A percentile compares a stretch with the other conserved stretches of the same genome.
Conservation (phyloP, 441 rosid genomes). For the Eruca vesicaria region DNA sequence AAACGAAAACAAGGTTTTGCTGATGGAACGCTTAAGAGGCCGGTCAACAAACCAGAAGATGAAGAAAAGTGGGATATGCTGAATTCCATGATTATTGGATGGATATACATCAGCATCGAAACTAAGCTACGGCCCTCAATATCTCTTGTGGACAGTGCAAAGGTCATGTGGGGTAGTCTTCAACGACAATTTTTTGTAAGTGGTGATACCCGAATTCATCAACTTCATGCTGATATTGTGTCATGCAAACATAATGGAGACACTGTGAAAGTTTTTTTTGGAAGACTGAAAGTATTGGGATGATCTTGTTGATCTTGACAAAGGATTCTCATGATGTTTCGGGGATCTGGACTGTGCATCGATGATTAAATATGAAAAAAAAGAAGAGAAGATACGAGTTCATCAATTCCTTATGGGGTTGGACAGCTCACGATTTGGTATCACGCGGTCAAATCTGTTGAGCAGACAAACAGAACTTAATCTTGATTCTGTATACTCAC, state of each 20-base stretch:
- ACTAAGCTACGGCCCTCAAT: not conserved
- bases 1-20: no score
- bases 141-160: not conserved
- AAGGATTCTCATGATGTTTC: not conserved
- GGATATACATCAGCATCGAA: not conserved
- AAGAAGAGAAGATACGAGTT: not conserved
- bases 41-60: no score
- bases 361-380: not conserved
- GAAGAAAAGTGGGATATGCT: no score
- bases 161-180: not conserved
- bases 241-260: not conserved
- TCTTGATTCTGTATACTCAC: not conserved
- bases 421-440: not conserved
- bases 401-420: not conserved
- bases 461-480: not conserved
- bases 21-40: no score
- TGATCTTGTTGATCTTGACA: not conserved
- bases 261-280: not conserved
- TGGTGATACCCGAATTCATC: not conserved
- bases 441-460: not conserved
- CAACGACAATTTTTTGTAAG: not conserved
- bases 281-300: not conserved
- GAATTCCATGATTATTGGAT: no score
- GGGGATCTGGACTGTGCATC: not conserved
- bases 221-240: not conserved